Conservation (phyloP, 257 asterid species). For the Primulina huaijiensis region DNA sequence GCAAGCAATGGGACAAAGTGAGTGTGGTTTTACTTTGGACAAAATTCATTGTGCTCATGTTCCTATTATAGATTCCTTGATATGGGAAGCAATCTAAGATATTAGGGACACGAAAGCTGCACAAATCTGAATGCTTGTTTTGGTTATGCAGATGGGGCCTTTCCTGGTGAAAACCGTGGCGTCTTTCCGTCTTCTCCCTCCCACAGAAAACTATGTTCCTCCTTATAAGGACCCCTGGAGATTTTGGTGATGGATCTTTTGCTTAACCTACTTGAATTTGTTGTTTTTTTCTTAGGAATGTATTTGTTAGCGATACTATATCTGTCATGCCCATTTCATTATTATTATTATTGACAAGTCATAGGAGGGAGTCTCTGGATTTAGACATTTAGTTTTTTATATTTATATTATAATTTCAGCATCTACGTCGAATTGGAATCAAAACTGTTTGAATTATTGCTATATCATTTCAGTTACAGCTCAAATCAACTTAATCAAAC, state of each 20-base stretch:
- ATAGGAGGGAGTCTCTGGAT: too few relatives aligned
- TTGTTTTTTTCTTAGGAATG: constrained; percentile 3
- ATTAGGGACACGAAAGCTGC: background rate
- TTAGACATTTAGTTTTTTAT: too few relatives aligned
- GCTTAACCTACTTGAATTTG: background rate
- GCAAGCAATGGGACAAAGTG: constrained; percentile 84
- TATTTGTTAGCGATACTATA: background rate
- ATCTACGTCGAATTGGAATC: too few relatives aligned
- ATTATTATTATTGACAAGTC: too few relatives aligned
- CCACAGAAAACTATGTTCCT: constrained; percentile 87
- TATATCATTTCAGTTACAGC: too few relatives aligned
- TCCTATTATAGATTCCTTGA: background rate
- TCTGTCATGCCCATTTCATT: too few relatives aligned
- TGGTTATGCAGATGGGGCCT: constrained; percentile 77
- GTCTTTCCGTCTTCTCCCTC: constrained; percentile 81
- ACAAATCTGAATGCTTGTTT: background rate
- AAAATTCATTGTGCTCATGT: background rate
- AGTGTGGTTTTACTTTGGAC: constrained; percentile 21
- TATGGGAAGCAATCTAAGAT: background rate
- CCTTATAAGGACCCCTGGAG: constrained; percentile 98
- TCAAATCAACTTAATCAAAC: too few relatives aligned
- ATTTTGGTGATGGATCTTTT: constrained; percentile 57
- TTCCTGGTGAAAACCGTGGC: constrained; percentile 61
- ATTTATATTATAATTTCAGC: too few relatives aligned
- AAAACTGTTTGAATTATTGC: too few relatives aligned